phyloP scores from a whole-genome alignment of 345 rosid genomes.

The Psidium friedrichsthalianum region DNA sequence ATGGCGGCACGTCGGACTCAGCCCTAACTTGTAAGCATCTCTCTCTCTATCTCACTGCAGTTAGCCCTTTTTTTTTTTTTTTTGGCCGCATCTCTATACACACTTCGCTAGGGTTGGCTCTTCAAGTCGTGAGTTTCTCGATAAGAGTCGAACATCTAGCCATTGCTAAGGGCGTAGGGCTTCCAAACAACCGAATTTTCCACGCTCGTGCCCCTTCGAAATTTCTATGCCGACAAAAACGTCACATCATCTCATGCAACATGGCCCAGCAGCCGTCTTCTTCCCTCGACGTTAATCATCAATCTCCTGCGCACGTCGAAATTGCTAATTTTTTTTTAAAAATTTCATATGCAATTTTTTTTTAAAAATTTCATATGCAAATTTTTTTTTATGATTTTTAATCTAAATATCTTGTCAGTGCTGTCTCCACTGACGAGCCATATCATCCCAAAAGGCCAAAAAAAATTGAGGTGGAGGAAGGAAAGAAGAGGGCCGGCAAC shows the following conservation, averaged over 20 bases:
- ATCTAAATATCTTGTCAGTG: not conserved
- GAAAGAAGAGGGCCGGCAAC: not conserved
- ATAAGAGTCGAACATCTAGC: not conserved
- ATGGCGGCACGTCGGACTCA: not conserved
- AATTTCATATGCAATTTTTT: too few relatives aligned
- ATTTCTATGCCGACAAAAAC: not conserved
- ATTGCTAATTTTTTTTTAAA: not conserved
- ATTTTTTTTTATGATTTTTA: not conserved
- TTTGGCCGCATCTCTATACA: not conserved
- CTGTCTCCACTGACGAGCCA: not conserved
- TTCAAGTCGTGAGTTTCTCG: not conserved
- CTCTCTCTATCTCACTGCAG: not conserved
- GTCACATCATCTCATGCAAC: not conserved
- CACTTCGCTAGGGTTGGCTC: not conserved
- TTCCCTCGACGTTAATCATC: not conserved
- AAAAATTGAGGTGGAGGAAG: not conserved
- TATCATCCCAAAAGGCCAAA: not conserved
- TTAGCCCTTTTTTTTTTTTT: not conserved
- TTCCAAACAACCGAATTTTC: not conserved
- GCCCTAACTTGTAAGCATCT: not conserved
- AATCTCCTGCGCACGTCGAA: not conserved
- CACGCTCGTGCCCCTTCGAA: not conserved
- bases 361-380: too few relatives aligned
- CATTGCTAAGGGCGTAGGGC: not conserved
- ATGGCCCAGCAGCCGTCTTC: not conserved